Base-by-base conservation (phyloP, 148 eudicot species). In the Rhododendron vialii region DNA sequence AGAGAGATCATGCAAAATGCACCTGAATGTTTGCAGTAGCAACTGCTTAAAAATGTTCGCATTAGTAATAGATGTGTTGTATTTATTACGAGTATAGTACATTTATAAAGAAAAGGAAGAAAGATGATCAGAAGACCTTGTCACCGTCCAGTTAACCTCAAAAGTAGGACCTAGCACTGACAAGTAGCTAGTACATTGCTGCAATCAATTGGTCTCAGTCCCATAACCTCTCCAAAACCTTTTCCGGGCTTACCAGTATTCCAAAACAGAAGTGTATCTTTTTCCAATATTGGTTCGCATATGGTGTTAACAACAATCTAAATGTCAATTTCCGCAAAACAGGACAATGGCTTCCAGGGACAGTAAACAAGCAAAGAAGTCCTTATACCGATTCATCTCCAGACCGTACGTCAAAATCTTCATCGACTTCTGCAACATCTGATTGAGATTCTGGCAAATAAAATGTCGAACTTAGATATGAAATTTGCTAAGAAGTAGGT, bases 351-450 rank as follows among this genome's bases (percentile, higher is more conserved):
- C 53, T 26, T 50, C 20, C 57, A 35, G 59, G 24, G 77, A 71
- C 7, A 18, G 67, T 0, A 43, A 65, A 81, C 10, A 78, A 41
- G 57, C 45, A 73, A 57, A 82, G 33, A 53, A 28, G 61, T 33
- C 94, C 91, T 48, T 18, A 45, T 88, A 98, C 99, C 88, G 65
- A 73, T 51, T 95, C 98, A 89, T 93, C 95, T 82, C 88, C 94
- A 76, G 97, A 90, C 45, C 69, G 82, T 67, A 92, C 14, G 86
- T 86, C 92, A 88, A 90, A 94, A 86, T 94, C 98, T 85, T 91
- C 92, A 91, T 95, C 98, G 81, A 82, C 86, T 63, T 89, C 96
- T 67, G 71, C 84, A 41, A 82, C 79, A 89, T 90, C 87, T 87
- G 92, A 90, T 55, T 88, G 85, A 86, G 91, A 88, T 83, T 90